Evolutionary conservation across 495 filamentous ascomycete genomes (phyloP), one percentile per base, ranked within the genome.

Genomic region (Opeltia flavorubescens): DNA sequence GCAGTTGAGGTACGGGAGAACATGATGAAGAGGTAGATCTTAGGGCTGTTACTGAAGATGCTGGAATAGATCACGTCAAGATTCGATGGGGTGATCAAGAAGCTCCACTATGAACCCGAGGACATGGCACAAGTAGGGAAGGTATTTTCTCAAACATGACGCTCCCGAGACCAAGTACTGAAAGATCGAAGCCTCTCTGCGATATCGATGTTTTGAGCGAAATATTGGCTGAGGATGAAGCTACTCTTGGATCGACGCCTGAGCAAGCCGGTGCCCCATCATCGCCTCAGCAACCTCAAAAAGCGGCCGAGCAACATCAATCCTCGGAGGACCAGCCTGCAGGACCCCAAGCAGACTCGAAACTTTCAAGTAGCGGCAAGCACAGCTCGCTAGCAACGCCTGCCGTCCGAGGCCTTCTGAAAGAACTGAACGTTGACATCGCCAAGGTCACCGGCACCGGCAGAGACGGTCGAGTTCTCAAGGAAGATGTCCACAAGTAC

Each of bases 81-180:
- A 41, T 99, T 91, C 59, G 83, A 87, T 47, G 93, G 91, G 15
- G 82, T 96, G 1, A 89, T 99, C 43, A 95, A 94, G 68, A 95
- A 87, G 66, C 70, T 99, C 24, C 77, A 96, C 61, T 96, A 94
- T 59, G 86, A 95, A 43, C 78, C 89, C 13, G 93, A 94, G 48
- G 91, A 96, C 51, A 94, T 94, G 71, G 89, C 89, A 18, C 83
- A 86, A 56, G 94, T 95, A 8, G 91, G 91, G 48, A 86, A 83
- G 72, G 81, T 81, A 56, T 36, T 4, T 41, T n/a, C n/a, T 21
- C 3, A 26, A 39, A 4, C 35, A 15, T 23, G 44, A 6, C 42
- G 9, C 13, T 24, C 56, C 66, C 40, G 67, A 73, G 43, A 71
- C 65, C 29, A 31, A 47, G 40, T 12, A 40, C 68, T 52, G 62